phyloP scores from a whole-genome alignment of 345 rosid genomes.

The Passiflora organensis region DNA sequence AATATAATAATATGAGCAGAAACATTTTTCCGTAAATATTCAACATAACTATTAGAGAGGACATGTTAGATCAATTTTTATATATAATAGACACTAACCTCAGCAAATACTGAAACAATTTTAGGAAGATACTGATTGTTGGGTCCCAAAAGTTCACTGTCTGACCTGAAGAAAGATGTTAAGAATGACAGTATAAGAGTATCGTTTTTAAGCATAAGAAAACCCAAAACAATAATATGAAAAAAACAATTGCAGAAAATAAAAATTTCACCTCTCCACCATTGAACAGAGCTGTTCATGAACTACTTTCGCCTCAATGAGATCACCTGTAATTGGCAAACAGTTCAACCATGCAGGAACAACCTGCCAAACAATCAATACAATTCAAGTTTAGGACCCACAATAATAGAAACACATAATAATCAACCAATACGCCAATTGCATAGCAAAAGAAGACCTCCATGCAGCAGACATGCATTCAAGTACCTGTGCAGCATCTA shows the following conservation, averaged over 20 bases:
- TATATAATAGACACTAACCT: constrained; percentile 43
- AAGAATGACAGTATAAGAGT: constrained; percentile 2
- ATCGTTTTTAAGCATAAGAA: neutral
- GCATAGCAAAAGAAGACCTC: neutral
- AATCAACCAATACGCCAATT: neutral
- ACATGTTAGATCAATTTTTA: no score
- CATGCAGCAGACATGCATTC: neutral
- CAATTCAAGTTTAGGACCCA: neutral
- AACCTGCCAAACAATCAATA: constrained; percentile 46
- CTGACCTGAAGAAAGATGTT: constrained; percentile 67
- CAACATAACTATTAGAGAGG: neutral
- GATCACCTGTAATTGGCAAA: constrained; percentile 85
- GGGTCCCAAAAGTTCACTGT: constrained; percentile 75
- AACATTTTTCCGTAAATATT: no score
- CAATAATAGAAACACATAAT: neutral
- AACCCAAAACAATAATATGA: neutral
- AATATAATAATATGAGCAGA: no score
- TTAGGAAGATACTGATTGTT: constrained; percentile 84
- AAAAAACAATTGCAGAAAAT: neutral
- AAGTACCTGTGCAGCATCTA: constrained; percentile 85
- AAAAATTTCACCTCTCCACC: constrained; percentile 73
- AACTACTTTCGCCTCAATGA: constrained; percentile 95
- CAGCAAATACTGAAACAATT: constrained; percentile 82
- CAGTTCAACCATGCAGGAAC: constrained; percentile 98
- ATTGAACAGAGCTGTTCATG: constrained; percentile 93